A percentile compares a stretch with the other conserved stretches of the same genome.
phyloP scores from a whole-genome alignment of 2,329 filamentous ascomycete species.

The Clonostachys rhizophaga region DNA sequence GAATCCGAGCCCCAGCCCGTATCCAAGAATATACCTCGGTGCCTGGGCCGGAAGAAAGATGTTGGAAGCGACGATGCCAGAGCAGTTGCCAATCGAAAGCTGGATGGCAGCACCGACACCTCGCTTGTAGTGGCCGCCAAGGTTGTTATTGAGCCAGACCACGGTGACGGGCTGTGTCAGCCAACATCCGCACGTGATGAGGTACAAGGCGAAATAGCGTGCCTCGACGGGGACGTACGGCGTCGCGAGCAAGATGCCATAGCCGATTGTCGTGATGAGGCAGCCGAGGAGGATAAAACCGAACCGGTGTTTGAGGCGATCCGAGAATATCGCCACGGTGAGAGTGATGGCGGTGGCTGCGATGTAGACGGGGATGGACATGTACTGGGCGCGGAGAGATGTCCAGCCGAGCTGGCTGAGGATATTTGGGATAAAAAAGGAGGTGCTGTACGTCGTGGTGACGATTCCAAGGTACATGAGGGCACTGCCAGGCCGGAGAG shows the following conservation, averaged over 20 bases:
- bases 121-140: constrained; percentile 54
- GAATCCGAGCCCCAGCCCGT: constrained; percentile 38
- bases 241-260: constrained; percentile 43
- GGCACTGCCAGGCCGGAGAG: constrained; percentile 1
- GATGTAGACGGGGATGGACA: constrained; percentile 28
- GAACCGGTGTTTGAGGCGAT: constrained; percentile 45
- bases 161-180: constrained; percentile 49
- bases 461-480: constrained; percentile 29
- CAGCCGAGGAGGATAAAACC: constrained; percentile 47
- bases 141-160: constrained; percentile 52
- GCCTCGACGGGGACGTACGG: constrained; percentile 9
- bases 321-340: constrained; percentile 35
- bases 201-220: constrained; percentile 48
- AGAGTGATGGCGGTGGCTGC: constrained; percentile 22
- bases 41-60: constrained; percentile 41
- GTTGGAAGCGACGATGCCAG: constrained; percentile 44
- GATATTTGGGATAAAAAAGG: constrained; percentile 31
- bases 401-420: constrained; percentile 26
- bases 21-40: constrained; percentile 44
- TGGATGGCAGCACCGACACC: constrained; percentile 46
- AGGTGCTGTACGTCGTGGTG: constrained; percentile 36
- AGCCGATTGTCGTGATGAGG: constrained; percentile 45
- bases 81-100: constrained; percentile 41
- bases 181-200: constrained; percentile 47
- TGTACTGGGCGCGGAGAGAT: constrained; percentile 23